Evolutionary conservation across 2,329 filamentous ascomycete genomes (phyloP).

Genomic region (Fusarium sp.): DNA sequence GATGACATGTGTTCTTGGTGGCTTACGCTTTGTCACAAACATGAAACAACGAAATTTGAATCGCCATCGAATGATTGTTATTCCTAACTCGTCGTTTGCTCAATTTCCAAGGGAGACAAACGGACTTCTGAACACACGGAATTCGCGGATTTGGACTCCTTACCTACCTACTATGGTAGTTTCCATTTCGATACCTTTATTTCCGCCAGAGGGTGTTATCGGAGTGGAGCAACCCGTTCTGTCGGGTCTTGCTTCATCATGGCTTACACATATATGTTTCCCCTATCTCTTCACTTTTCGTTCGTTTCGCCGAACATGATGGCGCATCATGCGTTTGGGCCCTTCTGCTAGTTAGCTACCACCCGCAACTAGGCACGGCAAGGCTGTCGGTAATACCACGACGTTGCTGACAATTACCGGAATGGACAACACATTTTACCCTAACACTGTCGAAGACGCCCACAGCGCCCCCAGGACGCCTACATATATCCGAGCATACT

Average conservation of each 20-base stretch:
- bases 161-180: not conserved
- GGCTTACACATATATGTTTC: slow-evolving; percentile 20
- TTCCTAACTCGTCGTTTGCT: slow-evolving; percentile 12
- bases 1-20: slow-evolving; percentile 26
- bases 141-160: slow-evolving; percentile 4
- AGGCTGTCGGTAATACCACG: slow-evolving; percentile 25
- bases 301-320: slow-evolving; percentile 16
- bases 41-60: slow-evolving; percentile 18
- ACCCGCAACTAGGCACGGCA: not conserved
- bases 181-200: slow-evolving; percentile 17
- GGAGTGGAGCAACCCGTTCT: slow-evolving; percentile 30
- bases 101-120: slow-evolving; percentile 14
- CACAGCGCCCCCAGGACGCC: slow-evolving; percentile 8
- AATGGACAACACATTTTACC: slow-evolving; percentile 5
- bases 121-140: slow-evolving; percentile 1
- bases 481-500: slow-evolving; percentile 27
- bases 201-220: slow-evolving; percentile 23
- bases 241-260: slow-evolving; percentile 26
- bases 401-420: slow-evolving; percentile 14
- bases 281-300: slow-evolving; percentile 12
- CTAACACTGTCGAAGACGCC: slow-evolving; percentile 12
- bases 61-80: slow-evolving; percentile 5
- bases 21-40: slow-evolving; percentile 6
- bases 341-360: not conserved
- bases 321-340: not conserved